Evolutionary conservation across 768 basidiomycete genomes (phyloP).

Genomic region (Tulasnella sp.): DNA sequence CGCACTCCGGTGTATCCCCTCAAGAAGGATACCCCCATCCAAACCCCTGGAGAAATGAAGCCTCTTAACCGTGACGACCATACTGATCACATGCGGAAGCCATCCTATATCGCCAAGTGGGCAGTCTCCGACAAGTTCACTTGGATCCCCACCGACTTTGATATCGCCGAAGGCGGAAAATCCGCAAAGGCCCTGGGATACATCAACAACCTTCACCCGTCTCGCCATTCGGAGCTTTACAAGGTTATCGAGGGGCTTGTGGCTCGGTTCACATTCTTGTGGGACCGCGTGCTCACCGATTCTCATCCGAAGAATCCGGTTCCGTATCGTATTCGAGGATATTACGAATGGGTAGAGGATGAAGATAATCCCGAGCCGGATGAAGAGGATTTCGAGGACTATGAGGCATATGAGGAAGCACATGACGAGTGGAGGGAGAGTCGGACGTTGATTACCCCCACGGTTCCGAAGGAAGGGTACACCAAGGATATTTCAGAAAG

Average conservation of each 20-base stretch:
- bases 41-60: not conserved
- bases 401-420: not conserved
- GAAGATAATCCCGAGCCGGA: not conserved
- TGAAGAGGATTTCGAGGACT: not conserved
- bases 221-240: constrained; percentile 7
- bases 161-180: not conserved
- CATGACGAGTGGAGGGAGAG: not conserved
- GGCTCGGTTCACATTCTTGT: not conserved
- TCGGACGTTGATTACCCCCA: too few species aligned
- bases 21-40: not conserved
- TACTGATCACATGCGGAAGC: not conserved
- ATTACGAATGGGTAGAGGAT: not conserved
- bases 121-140: not conserved
- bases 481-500: not conserved
- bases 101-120: not conserved
- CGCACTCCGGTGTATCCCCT: constrained; percentile 23
- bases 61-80: not conserved
- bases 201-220: constrained; percentile 17
- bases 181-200: not conserved
- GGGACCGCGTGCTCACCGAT: constrained; percentile 12
- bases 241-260: constrained; percentile 2
- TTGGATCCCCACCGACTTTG: constrained; percentile 20
- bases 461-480: constrained; percentile 1
- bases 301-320: not conserved
- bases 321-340: not conserved